These are phyloP conservation scores for Pichia insulana DNA, from an alignment of 805 yeast species.

Conservation along the genomic window DNA sequence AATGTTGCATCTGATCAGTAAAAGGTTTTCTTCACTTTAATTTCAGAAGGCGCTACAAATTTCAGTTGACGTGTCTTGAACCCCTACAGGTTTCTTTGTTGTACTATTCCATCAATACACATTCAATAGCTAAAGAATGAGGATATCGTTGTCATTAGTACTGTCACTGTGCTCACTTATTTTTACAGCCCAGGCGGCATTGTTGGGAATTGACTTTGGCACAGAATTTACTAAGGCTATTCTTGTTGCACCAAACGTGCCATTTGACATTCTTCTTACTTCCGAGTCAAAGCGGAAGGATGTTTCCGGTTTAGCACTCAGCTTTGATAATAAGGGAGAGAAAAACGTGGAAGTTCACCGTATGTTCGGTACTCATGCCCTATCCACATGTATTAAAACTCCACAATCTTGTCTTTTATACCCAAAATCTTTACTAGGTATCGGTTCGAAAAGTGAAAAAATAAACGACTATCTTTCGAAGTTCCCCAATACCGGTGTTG, in stretches of 20 bases:
- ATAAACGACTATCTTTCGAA: constrained; percentile 38
- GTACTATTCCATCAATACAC: too few species aligned
- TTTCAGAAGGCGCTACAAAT: too few species aligned
- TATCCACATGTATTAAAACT: constrained; percentile 58
- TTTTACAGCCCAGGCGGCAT: constrained; percentile 37
- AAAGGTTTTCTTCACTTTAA: too few species aligned
- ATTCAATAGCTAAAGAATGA: constrained; percentile 2
- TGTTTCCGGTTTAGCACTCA: constrained; percentile 62
- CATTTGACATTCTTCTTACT: constrained; percentile 80
- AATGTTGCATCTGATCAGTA: too few species aligned
- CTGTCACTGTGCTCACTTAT: neutral
- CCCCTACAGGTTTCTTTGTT: too few species aligned
- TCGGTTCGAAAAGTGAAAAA: constrained; percentile 37
- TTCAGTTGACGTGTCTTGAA: neutral
- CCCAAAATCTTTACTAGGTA: constrained; percentile 67
- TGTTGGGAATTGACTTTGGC: constrained; percentile 86
- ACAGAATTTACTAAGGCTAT: constrained; percentile 81
- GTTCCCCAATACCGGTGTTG: constrained; percentile 54
- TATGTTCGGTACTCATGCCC: constrained; percentile 68
- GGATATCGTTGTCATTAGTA: neutral
- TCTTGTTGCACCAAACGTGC: constrained; percentile 82
- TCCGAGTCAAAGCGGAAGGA: constrained; percentile 91
- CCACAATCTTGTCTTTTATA: constrained; percentile 64
- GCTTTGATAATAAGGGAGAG: constrained; percentile 3
- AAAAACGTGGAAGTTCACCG: constrained; percentile 50